These are phyloP conservation scores for Pseudoturritis turrita DNA, from an alignment of 345 rosid species.

Conservation along the genomic window DNA sequence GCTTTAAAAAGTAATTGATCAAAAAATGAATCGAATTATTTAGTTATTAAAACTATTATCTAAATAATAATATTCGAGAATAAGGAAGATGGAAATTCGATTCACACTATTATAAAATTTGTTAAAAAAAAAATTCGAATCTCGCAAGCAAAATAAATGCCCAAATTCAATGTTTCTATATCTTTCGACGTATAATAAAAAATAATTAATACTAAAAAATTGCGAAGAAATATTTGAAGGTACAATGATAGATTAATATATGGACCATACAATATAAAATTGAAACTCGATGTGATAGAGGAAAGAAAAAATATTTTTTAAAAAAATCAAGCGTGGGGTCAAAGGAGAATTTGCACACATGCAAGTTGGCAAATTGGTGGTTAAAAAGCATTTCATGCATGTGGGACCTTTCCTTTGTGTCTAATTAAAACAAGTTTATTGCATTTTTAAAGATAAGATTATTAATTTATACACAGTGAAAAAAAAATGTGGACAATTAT, in stretches of 20 bases:
- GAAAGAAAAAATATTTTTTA: background rate
- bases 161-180: constrained; percentile 20
- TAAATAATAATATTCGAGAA: background rate
- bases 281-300: constrained; percentile 18
- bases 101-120: constrained; percentile 3
- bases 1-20: too few relatives aligned
- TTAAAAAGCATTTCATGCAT: constrained; percentile 29
- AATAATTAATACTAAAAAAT: background rate
- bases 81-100: background rate
- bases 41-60: background rate
- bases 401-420: constrained; percentile 24
- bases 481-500: background rate
- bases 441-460: constrained; percentile 17
- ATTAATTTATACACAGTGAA: background rate
- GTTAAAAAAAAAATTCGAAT: constrained; percentile 7
- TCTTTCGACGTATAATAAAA: constrained; percentile 6
- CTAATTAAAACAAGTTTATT: background rate
- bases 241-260: constrained; percentile 1
- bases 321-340: constrained; percentile 26
- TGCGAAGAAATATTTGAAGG: constrained; percentile 11
- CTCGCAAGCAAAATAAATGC: constrained; percentile 2
- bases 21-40: background rate
- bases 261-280: constrained; percentile 1
- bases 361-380: constrained; percentile 35
- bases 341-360: constrained; percentile 31